phyloP scores from a whole-genome alignment of 2,329 filamentous ascomycete genomes.

The Aspergillus ustus region DNA sequence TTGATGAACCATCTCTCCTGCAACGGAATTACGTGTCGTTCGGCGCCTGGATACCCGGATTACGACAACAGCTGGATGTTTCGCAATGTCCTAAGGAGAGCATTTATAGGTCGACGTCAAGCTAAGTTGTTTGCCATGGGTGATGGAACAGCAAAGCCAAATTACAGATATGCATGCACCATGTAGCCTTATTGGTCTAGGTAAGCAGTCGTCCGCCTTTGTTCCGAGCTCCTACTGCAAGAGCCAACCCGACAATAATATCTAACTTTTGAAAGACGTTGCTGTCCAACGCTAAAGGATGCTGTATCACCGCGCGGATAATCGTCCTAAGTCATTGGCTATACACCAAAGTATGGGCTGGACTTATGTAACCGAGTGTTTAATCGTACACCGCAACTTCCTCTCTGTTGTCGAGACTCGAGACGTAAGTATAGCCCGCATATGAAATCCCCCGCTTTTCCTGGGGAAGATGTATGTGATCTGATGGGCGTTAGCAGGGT shows the following conservation, averaged over 20 bases:
- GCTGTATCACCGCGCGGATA: neutral
- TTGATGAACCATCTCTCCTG: neutral
- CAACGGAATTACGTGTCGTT: neutral
- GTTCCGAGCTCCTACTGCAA: conserved; percentile 8
- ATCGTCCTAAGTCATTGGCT: neutral
- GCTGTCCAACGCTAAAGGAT: conserved; percentile 4
- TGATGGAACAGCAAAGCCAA: neutral
- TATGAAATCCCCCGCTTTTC: neutral
- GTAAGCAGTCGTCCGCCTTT: conserved; percentile 1
- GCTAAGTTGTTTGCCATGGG: conserved; percentile 1
- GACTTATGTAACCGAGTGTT: neutral
- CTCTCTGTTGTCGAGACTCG: neutral
- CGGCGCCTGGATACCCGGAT: neutral
- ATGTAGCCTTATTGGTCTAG: conserved; percentile 9
- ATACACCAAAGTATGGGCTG: neutral
- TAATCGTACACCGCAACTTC: conserved; percentile 12
- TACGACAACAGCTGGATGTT: neutral
- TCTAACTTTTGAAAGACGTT: neutral
- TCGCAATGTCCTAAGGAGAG: neutral
- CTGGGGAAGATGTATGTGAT: too few species aligned
- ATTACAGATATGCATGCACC: conserved; percentile 7
- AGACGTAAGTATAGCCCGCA: neutral
- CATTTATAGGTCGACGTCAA: neutral
- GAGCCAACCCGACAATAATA: conserved; percentile 3
- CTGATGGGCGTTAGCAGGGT: too few species aligned